Evolutionary conservation across 345 rosid genomes (phyloP), one percentile per base, ranked within the genome.

Genomic region (Citrus reticulata): DNA sequence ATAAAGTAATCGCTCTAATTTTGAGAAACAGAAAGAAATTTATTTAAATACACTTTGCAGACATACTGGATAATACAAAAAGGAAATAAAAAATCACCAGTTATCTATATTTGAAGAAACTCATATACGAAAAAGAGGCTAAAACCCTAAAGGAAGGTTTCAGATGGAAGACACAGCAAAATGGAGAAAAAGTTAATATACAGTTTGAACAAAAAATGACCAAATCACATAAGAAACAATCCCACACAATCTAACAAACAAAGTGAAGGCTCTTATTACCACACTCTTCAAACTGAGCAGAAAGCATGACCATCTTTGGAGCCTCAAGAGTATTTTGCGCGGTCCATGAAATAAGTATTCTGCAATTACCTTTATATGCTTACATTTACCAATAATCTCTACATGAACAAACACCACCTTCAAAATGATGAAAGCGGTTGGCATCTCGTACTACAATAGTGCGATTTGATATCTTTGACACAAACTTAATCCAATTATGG

Each of bases 401-500:
- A 86, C 97, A 93, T 35, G 97, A 90, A 86, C 98, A 94, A 77
- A 80, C 69, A 64, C 98, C 96, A n/a, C 70, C 84, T 83, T 85
- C 86, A 80, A 94, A 94, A 85, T 91, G 97, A 88, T 90, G 96
- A 86, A 90, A 93, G 75, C 97, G 91, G 84, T 87, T 89, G 7
- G 95, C 88, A 81, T 94, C 97, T 73, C 96, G 84, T 60, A 93
- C 93, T 20, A 89, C 73, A 78, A 93, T 91, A 54, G 68, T 83
- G 51, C 95, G 84, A 74, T 88, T 91, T n/a, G 91, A 85, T 79
- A 90, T 81, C 87, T 84, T 89, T 10, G 98, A 93, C 29, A 95
- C 90, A 86, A 81, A 93, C 84, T 95, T 91, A 57, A 90, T 88
- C 97, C 98, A 93, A 58, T 85, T 86, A 78, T 93, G 98, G 81